Percentiles rank a stretch among this genome's conserved stretches.
These are phyloP conservation scores for Euphrasia arctica DNA, from an alignment of 305 asterid genomes.

Conservation along the genomic window DNA sequence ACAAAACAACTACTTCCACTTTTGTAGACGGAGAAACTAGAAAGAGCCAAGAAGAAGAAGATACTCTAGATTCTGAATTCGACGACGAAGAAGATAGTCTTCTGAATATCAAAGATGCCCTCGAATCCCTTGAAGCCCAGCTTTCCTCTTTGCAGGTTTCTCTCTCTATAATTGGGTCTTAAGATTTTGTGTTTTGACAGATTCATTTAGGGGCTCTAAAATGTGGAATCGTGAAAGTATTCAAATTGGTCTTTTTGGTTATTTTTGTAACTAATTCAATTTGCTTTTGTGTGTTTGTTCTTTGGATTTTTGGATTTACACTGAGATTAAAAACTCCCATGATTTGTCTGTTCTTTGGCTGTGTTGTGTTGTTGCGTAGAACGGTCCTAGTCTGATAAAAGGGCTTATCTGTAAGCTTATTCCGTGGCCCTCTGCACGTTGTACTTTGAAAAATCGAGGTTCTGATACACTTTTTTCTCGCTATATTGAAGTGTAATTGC, in stretches of 20 bases:
- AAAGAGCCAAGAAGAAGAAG: constrained; percentile 29
- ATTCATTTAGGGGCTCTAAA: not conserved
- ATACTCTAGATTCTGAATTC: constrained; percentile 40
- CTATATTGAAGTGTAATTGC: too few species aligned
- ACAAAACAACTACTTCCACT: constrained; percentile 30
- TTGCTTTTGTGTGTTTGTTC: not conserved
- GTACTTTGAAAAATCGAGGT: not conserved
- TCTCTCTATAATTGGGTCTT: not conserved
- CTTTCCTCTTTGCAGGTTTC: constrained; percentile 86
- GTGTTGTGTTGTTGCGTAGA: too few species aligned
- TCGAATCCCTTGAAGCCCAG: constrained; percentile 79
- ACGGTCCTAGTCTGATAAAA: too few species aligned
- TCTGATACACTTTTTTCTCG: not conserved
- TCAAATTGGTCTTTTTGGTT: constrained; percentile 11
- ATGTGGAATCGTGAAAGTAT: constrained; percentile 1
- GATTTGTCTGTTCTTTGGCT: too few species aligned
- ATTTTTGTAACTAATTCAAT: not conserved
- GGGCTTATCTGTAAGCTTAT: too few species aligned
- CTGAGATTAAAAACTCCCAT: too few species aligned
- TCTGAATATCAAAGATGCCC: constrained; percentile 72
- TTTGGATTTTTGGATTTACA: too few species aligned
- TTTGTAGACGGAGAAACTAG: constrained; percentile 27
- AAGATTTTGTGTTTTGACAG: not conserved
- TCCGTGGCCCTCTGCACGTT: too few species aligned
- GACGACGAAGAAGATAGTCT: constrained; percentile 64